Conservation (phyloP, 108 stramenopile genomes). For the Poteriospumella lacustris region DNA sequence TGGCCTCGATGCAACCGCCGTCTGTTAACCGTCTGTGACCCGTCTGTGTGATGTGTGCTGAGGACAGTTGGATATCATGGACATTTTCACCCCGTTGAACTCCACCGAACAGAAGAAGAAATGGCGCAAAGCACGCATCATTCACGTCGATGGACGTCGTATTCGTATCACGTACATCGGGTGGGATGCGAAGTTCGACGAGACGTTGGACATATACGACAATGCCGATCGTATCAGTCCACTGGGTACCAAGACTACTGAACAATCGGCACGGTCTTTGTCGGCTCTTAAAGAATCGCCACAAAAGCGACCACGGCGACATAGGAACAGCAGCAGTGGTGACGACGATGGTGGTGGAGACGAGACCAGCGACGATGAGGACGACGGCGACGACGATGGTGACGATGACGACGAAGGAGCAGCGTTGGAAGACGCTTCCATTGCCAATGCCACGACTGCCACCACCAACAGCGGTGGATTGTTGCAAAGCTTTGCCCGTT, state of each 20-base stretch:
- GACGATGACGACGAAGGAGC: no score
- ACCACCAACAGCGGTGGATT: no score
- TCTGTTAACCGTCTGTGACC: background rate
- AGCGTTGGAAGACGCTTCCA: no score
- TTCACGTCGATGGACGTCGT: background rate
- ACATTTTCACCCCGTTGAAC: background rate
- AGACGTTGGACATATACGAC: background rate
- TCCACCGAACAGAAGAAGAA: background rate
- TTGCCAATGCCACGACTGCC: no score
- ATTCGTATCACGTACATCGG: background rate
- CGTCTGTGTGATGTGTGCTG: background rate
- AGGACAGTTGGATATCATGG: background rate
- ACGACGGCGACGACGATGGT: no score
- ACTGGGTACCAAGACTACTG: background rate
- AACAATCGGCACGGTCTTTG: background rate
- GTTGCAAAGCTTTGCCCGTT: no score
- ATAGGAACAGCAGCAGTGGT: background rate
- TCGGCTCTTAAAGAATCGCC: no score
- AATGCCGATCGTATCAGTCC: background rate
- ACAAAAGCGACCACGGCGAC: no score
- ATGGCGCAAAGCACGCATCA: slow-evolving; percentile 6
- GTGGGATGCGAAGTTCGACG: slow-evolving; percentile 17
- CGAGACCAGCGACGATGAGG: no score
- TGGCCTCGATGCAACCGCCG: background rate
- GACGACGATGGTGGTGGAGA: background rate